phyloP scores from a whole-genome alignment of 2,329 filamentous ascomycete species.

The Aspergillus sp. region DNA sequence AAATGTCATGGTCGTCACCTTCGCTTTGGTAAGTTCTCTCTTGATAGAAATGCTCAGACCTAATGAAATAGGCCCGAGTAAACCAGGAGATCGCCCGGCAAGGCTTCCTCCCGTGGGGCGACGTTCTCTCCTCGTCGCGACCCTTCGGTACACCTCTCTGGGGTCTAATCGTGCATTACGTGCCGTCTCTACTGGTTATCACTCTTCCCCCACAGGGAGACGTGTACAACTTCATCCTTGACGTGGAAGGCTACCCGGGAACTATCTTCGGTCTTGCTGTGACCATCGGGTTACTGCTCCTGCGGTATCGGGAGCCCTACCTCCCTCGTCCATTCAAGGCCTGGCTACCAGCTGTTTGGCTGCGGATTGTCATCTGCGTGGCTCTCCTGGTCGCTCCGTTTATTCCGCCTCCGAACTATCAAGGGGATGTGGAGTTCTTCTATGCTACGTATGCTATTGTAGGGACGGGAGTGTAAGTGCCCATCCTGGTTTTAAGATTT shows the following conservation, averaged over 20 bases:
- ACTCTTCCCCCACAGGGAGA: slow-evolving; percentile 62
- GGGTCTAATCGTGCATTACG: slow-evolving; percentile 66
- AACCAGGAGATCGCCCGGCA: slow-evolving; percentile 73
- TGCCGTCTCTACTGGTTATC: slow-evolving; percentile 68
- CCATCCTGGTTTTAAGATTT: neutral
- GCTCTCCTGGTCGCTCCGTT: slow-evolving; percentile 62
- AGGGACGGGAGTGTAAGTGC: slow-evolving; percentile 45
- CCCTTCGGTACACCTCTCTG: slow-evolving; percentile 69
- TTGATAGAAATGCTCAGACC: neutral
- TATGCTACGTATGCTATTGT: slow-evolving; percentile 56
- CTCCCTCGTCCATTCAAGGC: slow-evolving; percentile 65
- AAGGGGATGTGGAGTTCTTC: slow-evolving; percentile 48
- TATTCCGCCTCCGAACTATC: slow-evolving; percentile 55
- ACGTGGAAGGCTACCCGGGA: slow-evolving; percentile 68
- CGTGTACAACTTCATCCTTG: slow-evolving; percentile 71
- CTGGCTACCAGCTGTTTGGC: slow-evolving; percentile 59
- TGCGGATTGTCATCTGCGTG: slow-evolving; percentile 56
- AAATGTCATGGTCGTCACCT: slow-evolving; percentile 68
- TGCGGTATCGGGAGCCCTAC: slow-evolving; percentile 61
- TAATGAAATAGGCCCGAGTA: slow-evolving; percentile 55
- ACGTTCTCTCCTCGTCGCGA: slow-evolving; percentile 60
- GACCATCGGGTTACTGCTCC: slow-evolving; percentile 58
- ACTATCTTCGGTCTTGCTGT: slow-evolving; percentile 61
- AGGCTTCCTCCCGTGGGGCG: slow-evolving; percentile 66
- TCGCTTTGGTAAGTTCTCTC: slow-evolving; percentile 56